Evolutionary conservation across 352 stramenopile species (phyloP).

Genomic region (Phytophthora crassamura): DNA sequence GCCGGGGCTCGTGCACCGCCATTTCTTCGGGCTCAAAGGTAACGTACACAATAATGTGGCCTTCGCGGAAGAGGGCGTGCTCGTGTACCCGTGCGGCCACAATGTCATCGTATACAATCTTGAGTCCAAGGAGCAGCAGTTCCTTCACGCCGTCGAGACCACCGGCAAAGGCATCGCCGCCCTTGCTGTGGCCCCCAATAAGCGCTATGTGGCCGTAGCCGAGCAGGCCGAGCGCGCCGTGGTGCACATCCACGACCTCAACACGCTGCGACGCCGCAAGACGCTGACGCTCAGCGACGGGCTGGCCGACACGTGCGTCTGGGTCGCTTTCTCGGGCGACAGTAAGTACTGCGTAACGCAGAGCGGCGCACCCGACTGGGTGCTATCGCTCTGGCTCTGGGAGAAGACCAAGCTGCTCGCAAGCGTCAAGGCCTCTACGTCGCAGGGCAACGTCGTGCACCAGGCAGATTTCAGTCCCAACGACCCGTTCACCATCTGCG

Average conservation of each 20-base stretch:
- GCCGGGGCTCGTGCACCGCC: conserved; percentile 63
- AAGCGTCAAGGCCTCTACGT: conserved; percentile 74
- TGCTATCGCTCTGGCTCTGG: conserved; percentile 91
- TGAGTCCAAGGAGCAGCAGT: conserved; percentile 91
- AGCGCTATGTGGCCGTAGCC: conserved; percentile 89
- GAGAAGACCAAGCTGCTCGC: conserved; percentile 93
- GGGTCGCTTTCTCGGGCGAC: conserved; percentile 91
- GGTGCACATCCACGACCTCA: conserved; percentile 93
- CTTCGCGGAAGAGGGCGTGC: conserved; percentile 86
- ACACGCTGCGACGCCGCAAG: conserved; percentile 86
- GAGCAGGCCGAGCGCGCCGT: conserved; percentile 85
- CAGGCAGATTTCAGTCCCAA: conserved; percentile 92
- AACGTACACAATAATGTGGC: conserved; percentile 83
- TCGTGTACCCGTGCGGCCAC: conserved; percentile 90
- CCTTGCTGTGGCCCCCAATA: conserved; percentile 81
- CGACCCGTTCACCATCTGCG: conserved; percentile 86
- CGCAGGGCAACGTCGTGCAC: conserved; percentile 74
- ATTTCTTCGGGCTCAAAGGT: conserved; percentile 89
- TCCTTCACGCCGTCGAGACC: conserved; percentile 87
- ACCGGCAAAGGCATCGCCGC: conserved; percentile 86
- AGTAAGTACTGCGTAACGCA: conserved; percentile 92
- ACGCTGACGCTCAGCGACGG: conserved; percentile 84
- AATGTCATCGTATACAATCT: conserved; percentile 91
- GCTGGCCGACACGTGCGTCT: conserved; percentile 77
- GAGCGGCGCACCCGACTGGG: conserved; percentile 90